Base-by-base conservation (phyloP, 768 basidiomycete species). In the Gymnopilus dilepis region DNA sequence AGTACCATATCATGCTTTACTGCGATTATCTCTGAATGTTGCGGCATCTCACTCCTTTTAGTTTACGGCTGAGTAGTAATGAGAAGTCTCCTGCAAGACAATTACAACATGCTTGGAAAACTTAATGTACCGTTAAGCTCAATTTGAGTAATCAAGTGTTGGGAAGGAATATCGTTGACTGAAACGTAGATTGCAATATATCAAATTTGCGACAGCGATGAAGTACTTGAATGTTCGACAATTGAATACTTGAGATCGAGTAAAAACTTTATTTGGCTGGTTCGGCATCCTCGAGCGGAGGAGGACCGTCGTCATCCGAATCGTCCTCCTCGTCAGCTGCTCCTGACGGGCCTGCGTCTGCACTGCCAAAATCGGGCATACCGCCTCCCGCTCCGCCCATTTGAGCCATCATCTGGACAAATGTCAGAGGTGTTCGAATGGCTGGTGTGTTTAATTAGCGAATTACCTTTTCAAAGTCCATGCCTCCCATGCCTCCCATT, bases 241-340 rank as follows among this genome's bases (percentile, higher is more conserved):
- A 28, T 28, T 31, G 28, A 45, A 17, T 17, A 8, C 45, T 28
- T 8, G 31, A 30, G 11, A 13, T 19, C 19, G 31, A 28, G 31
- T 6, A 22, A 22, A 41, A 34, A 38, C 30, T 70, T 71, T 76
- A 80, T 69, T 82, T 82, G 48, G 76, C 28, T 21, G 78, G 70
- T 68, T 84, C 82, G 30, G 79, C 80, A n/a, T 87, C 86, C 77
- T 94, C 92, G 48, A 94, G 88, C 67, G 92, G 90, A 54, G 92
- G 92, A 58, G 91, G 91, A 53, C 86, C 90, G 41, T 88, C 90
- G 51, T 86, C 87, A 58, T 86, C 85, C 6, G 78, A 75, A 58
- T 84, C 85, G 41, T 81, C 79, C 12, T 80, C 84, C 21, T 75
- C 79, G 22, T 69, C 82, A 19, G 73, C 79, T 22, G 64, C 78